These are phyloP conservation scores for Zoysia pacifica DNA, from an alignment of 176 grass and related monocot species.

Conservation along the genomic window DNA sequence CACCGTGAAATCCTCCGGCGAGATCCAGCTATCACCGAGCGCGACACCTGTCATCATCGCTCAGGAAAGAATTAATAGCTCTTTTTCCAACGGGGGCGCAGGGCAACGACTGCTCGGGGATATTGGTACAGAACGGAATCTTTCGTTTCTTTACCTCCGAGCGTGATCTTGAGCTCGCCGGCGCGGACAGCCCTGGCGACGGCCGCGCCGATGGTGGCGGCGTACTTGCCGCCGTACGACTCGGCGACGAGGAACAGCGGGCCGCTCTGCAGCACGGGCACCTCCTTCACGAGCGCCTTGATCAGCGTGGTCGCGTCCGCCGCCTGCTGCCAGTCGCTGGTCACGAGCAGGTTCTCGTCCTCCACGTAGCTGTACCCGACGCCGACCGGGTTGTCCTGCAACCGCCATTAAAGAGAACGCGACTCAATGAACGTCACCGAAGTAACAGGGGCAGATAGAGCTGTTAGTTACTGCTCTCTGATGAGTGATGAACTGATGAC, in stretches of 20 bases:
- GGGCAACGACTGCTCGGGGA: too few species aligned
- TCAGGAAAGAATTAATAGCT: too few species aligned
- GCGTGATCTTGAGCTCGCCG: slow-evolving; percentile 61
- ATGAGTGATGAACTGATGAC: too few species aligned
- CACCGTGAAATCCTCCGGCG: slow-evolving; percentile 71
- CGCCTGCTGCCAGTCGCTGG: slow-evolving; percentile 58
- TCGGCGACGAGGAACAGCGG: slow-evolving; percentile 79
- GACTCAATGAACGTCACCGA: too few species aligned
- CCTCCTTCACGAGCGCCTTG: slow-evolving; percentile 47
- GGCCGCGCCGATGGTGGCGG: slow-evolving; percentile 59
- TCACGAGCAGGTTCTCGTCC: slow-evolving; percentile 59
- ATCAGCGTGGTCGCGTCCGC: slow-evolving; percentile 53
- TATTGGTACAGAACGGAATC: too few species aligned
- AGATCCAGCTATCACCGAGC: slow-evolving; percentile 81
- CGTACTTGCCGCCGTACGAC: slow-evolving; percentile 83
- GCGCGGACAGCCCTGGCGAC: slow-evolving; percentile 50
- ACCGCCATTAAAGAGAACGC: not conserved
- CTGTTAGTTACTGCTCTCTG: too few species aligned
- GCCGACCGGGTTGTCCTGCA: slow-evolving; percentile 89
- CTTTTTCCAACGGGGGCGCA: too few species aligned
- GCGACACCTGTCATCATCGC: slow-evolving; percentile 49
- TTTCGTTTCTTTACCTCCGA: slow-evolving; percentile 46
- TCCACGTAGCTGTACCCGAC: slow-evolving; percentile 86
- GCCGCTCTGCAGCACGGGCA: slow-evolving; percentile 45
- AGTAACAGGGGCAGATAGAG: too few species aligned